These are phyloP conservation scores for Fusarium nygamai DNA, from an alignment of 2,329 filamentous ascomycete species.

Conservation along the genomic window DNA sequence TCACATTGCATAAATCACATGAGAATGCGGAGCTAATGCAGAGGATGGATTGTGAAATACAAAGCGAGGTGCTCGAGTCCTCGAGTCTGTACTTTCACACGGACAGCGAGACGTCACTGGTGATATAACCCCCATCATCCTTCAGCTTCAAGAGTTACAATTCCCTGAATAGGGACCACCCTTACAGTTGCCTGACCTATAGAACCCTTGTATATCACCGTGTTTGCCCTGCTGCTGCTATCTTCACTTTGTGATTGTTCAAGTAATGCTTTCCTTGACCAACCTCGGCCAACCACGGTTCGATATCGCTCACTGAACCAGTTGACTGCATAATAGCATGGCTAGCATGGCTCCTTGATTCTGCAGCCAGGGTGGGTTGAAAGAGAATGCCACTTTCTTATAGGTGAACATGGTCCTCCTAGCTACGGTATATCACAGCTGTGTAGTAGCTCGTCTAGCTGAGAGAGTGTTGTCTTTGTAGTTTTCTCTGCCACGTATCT, in stretches of 20 bases:
- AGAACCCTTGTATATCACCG: background rate
- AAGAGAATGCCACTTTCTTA: background rate
- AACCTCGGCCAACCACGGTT: background rate
- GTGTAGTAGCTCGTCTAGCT: background rate
- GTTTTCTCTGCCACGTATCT: background rate
- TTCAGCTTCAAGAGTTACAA: background rate
- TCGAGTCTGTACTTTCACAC: background rate
- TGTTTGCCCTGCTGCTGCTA: background rate
- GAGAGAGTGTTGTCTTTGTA: background rate
- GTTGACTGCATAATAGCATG: background rate
- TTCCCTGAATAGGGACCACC: background rate
- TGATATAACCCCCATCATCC: background rate
- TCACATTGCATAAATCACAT: constrained; percentile 6
- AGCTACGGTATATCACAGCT: background rate
- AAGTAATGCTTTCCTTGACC: background rate
- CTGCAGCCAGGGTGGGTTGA: background rate
- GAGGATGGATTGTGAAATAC: background rate
- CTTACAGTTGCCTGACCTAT: background rate
- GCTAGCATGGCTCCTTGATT: background rate
- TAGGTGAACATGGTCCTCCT: background rate
- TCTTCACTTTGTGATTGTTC: background rate
- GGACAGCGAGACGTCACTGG: background rate
- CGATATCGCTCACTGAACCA: background rate
- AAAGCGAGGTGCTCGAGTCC: background rate
- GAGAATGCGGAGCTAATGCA: background rate